Base-by-base conservation (phyloP, 305 asterid species). In the Fraxinus sp. region DNA sequence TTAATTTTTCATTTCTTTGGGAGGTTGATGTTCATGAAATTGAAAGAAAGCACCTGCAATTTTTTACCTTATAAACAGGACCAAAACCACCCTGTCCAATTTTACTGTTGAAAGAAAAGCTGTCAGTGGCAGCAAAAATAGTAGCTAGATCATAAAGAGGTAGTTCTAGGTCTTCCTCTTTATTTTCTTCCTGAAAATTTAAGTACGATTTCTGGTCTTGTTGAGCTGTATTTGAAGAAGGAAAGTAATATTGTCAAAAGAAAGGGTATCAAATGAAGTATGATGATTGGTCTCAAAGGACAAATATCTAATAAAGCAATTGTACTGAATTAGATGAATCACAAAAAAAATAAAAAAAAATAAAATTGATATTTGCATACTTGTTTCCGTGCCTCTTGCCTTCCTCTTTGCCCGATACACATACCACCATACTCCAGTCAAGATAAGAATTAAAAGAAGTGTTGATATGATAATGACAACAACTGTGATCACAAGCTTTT, bases 21-120 rank as follows among this genome's bases (percentile, higher is more conserved):
- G 22, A 52, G 62, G 62, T 52, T 16, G 62, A 52, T 16, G 9
- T 52, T 52, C 22, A 16, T 52, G 22, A 52, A 52, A 52, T 52
- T 16, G 22, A 49, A 16, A 7, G 22, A 52, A 52, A 52, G 62
- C 22, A 52, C 2, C 62, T 52, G 62, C 22, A 49, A 49, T 16
- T 16, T 52, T 20, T 57, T 85, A 85, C 87, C 85, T 82, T 82
- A 75, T 79, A 85, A 66, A 85, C 85, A 2, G 81, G 75, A 4
- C 87, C 85, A 64, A 85, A 85, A 46, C 87, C 87, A 9, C 85
- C 87, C 32, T 79, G 79, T 4, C 87, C 87, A 2, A 85, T 76
- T 83, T 85, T 85, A 41, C 82, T 82, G 33, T 57, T 32, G 1
- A 11, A n/a, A 1, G 81, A 55, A 64, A 82, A 85, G 32, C 71